Conservation (phyloP, 768 basidiomycete species). For the Tephrocybe sp. region DNA sequence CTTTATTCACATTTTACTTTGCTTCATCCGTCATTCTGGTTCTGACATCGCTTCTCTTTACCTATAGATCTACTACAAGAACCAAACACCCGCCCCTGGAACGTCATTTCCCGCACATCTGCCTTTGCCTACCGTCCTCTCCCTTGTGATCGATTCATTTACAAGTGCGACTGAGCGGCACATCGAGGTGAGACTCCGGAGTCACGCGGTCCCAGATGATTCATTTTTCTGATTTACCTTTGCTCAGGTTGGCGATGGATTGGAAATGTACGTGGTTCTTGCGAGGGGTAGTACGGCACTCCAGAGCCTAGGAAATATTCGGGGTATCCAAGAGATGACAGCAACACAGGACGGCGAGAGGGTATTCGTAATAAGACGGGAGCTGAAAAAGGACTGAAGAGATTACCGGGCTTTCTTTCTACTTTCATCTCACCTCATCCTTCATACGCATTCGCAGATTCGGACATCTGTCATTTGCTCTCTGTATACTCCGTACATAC, state of each 20-base stretch:
- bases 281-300: constrained; percentile 59
- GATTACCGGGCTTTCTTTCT: constrained; percentile 7
- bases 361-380: constrained; percentile 72
- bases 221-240: constrained; percentile 12
- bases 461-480: constrained; percentile 17
- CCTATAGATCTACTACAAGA: constrained; percentile 94
- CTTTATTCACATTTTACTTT: constrained; percentile 19
- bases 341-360: constrained; percentile 65
- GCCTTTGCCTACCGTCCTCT: constrained; percentile 75
- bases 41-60: constrained; percentile 23
- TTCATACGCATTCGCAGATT: constrained; percentile 17
- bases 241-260: constrained; percentile 85
- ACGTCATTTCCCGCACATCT: constrained; percentile 78
- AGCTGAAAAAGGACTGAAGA: constrained; percentile 79
- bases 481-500: constrained; percentile 2
- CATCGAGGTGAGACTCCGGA: constrained; percentile 71
- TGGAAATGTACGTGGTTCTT: constrained; percentile 89
- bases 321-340: constrained; percentile 65
- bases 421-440: constrained; percentile 10
- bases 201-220: constrained; percentile 10
- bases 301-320: constrained; percentile 55
- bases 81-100: constrained; percentile 77
- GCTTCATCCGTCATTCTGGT: constrained; percentile 16
- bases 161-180: constrained; percentile 97
- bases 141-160: constrained; percentile 94